Base-by-base conservation (phyloP, 108 stramenopile genomes). In the Cyclotella choctawhatcheeana region DNA sequence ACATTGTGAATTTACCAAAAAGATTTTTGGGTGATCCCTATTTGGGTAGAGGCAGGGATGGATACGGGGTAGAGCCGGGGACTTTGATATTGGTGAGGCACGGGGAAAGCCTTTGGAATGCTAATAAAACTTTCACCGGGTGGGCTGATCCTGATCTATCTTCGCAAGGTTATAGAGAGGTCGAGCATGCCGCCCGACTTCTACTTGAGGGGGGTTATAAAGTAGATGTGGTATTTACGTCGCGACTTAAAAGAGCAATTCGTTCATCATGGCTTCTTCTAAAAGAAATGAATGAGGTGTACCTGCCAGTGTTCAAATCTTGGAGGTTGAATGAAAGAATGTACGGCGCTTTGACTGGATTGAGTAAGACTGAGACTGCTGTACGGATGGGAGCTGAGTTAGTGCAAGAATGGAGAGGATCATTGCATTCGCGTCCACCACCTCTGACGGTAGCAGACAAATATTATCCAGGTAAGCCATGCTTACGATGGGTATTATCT, bases 241-340 rank as follows among this genome's bases (percentile, higher is more conserved):
- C 89, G 2, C 69, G 93, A 26, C 67, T 98, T 12, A 97, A 95
- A 82, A 90, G 98, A 22, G 93, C 96, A 3, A 97, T 98, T 70
- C 92, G 95, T 22, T 85, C 90, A 0, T 63, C 79, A 1, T 97
- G 97, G 96, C 86, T 95, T 51, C 64, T 98, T 1, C 55, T 97
- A 34, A 85, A 86, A 40, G 97, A 95, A 69, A 60, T 97, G 55
- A 88, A 92, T 60, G 81, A 89, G 82, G 90, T 96, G 3, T 90
- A 97, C 83, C 70, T 93, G 20, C 98, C 98, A 7, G 93, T 96
- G 7, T 90, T 92, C 64, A 93, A 94, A 72, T 82, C 84, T 45
- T 98, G 96, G 96, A 88, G 96, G 29, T 79, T 98, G 31, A 97
- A 98, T 71, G 97, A 98, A 68, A 81, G 97, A 22, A 90, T 88